A percentile compares a stretch with the other conserved stretches of the same genome.
phyloP scores from a whole-genome alignment of 306 rosid species.

The Vigna trinervia region DNA sequence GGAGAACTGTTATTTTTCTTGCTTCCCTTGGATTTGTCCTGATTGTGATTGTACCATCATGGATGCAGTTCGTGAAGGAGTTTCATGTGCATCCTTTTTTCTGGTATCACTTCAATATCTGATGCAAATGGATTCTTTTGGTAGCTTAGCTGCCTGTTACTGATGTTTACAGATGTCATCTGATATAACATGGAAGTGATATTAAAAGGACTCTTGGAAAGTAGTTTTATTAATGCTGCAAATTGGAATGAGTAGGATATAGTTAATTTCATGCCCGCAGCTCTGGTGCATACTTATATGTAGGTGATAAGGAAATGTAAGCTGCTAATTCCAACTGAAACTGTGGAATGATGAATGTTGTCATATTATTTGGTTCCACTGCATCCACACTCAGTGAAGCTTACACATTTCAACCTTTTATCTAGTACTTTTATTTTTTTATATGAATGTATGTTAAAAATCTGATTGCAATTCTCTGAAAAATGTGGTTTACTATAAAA shows the following conservation, averaged over 20 bases:
- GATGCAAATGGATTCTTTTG: conserved; percentile 30
- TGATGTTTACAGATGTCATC: conserved; percentile 36
- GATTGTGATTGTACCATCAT: conserved; percentile 67
- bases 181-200: conserved; percentile 25
- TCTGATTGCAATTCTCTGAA: background rate
- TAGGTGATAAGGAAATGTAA: conserved; percentile 11
- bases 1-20: conserved; percentile 70
- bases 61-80: conserved; percentile 88
- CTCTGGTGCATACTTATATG: conserved; percentile 29
- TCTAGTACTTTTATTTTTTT: background rate
- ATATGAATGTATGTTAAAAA: conserved; percentile 12
- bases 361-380: conserved; percentile 17
- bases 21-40: conserved; percentile 66
- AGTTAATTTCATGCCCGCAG: conserved; percentile 6
- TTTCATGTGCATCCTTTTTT: conserved; percentile 77
- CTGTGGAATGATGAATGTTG: conserved; percentile 27
- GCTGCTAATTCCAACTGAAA: conserved; percentile 26
- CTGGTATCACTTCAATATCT: conserved; percentile 61
- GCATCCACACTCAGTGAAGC: conserved; percentile 11
- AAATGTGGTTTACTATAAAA: background rate
- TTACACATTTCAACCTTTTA: background rate
- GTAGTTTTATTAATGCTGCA: conserved; percentile 36
- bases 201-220: conserved; percentile 38
- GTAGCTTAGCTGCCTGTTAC: conserved; percentile 36
- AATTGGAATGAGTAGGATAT: conserved; percentile 9